Conservation (phyloP, 1,284 basidiomycete species). For the Ustilago hordei region DNA sequence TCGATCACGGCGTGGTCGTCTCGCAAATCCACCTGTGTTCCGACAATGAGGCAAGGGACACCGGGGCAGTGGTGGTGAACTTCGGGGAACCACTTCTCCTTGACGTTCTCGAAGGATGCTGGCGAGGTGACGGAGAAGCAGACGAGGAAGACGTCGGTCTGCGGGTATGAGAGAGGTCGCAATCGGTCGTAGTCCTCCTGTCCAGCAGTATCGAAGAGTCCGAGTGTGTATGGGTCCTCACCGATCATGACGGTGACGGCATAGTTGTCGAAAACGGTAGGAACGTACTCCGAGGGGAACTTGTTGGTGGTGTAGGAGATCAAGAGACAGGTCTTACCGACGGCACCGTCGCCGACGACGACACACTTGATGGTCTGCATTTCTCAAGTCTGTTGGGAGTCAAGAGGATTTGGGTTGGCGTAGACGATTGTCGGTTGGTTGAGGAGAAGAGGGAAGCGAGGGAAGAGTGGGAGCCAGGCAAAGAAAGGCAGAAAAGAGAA, state of each 20-base stretch:
- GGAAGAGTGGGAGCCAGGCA: neutral
- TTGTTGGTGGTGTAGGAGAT: slow-evolving; percentile 99
- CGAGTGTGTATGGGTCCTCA: slow-evolving; percentile 98
- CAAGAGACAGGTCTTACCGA: slow-evolving; percentile 99
- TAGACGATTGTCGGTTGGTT: neutral
- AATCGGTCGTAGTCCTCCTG: slow-evolving; percentile 99
- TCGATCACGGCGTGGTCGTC: slow-evolving; percentile 93
- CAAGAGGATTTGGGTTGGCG: neutral
- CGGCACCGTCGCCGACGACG: slow-evolving; percentile 99
- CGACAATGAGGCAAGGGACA: slow-evolving; percentile 97
- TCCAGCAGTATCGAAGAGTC: slow-evolving; percentile 97
- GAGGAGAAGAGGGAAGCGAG: no score
- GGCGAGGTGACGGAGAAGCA: slow-evolving; percentile 99
- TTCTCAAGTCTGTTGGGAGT: slow-evolving; percentile 7
- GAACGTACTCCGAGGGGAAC: slow-evolving; percentile 86
- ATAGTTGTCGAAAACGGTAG: slow-evolving; percentile 94
- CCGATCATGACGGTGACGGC: slow-evolving; percentile 99
- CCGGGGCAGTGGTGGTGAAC: slow-evolving; percentile 99
- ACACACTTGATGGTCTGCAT: slow-evolving; percentile 78
- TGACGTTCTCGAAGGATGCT: slow-evolving; percentile 99
- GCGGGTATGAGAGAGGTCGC: slow-evolving; percentile 97
- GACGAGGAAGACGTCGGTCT: slow-evolving; percentile 99
- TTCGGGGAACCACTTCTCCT: slow-evolving; percentile 99
- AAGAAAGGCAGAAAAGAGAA: neutral
- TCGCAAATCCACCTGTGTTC: slow-evolving; percentile 96